These are phyloP conservation scores for Sergeia podlipaevii DNA, from an alignment of 208 protist genomes.

Conservation along the genomic window DNA sequence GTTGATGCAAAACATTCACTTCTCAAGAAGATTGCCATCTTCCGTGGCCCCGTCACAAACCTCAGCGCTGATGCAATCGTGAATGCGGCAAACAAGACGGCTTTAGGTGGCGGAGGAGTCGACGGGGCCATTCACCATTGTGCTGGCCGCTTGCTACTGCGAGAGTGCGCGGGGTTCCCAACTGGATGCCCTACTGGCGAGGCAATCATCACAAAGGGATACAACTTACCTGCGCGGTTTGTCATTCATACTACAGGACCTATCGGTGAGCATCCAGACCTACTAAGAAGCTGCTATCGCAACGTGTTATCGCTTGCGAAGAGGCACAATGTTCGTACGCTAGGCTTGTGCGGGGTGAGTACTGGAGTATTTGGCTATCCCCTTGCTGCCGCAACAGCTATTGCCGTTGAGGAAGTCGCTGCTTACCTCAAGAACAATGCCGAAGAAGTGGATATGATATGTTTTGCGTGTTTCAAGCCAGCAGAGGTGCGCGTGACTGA, in stretches of 20 bases:
- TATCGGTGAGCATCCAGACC: constrained; percentile 49
- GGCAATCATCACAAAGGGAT: constrained; percentile 59
- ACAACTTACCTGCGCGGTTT: constrained; percentile 57
- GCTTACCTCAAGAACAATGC: constrained; percentile 28
- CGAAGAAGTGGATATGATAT: constrained; percentile 29
- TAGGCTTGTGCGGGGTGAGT: constrained; percentile 82
- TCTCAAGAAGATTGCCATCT: constrained; percentile 25
- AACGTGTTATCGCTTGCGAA: constrained; percentile 40
- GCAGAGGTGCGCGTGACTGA: constrained; percentile 22
- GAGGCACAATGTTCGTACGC: constrained; percentile 31
- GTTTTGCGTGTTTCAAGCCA: constrained; percentile 55
- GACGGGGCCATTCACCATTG: constrained; percentile 75
- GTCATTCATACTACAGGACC: constrained; percentile 85
- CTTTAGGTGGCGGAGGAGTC: constrained; percentile 70
- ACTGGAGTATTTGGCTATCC: constrained; percentile 90
- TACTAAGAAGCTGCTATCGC: constrained; percentile 54
- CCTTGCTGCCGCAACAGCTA: constrained; percentile 31
- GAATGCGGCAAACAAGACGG: constrained; percentile 74
- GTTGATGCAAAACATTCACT: constrained; percentile 17
- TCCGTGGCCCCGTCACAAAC: constrained; percentile 39
- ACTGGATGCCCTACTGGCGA: constrained; percentile 55
- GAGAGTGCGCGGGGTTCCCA: constrained; percentile 42
- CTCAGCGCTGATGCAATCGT: constrained; percentile 73
- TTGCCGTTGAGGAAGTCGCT: constrained; percentile 52
- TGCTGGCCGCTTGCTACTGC: constrained; percentile 53